Percentiles rank a stretch among this genome's conserved stretches.
Conservation (phyloP, 495 filamentous ascomycete genomes). For the Annulohypoxylon nitens region DNA sequence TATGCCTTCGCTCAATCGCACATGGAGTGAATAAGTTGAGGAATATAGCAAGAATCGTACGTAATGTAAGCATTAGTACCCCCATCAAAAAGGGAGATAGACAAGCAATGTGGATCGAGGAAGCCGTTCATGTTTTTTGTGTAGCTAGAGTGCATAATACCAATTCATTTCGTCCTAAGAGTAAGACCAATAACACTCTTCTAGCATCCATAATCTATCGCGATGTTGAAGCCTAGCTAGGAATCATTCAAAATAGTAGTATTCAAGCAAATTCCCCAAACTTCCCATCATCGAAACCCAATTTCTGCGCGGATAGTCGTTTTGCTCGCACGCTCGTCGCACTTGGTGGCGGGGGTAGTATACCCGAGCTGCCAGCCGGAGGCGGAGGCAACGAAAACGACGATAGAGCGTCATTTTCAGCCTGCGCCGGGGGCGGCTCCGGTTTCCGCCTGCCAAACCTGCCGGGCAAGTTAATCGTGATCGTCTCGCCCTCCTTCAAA, state of each 20-base stretch:
- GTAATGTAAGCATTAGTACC: constrained; percentile 1
- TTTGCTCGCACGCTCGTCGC: constrained; percentile 65
- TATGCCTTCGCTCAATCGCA: constrained; percentile 45
- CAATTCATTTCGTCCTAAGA: constrained; percentile 22
- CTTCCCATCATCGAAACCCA: constrained; percentile 75
- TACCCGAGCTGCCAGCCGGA: constrained; percentile 54
- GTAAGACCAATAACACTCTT: background rate
- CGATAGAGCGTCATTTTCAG: constrained; percentile 45
- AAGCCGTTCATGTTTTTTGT: constrained; percentile 22
- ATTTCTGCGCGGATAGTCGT: constrained; percentile 63
- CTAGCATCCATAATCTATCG: constrained; percentile 4
- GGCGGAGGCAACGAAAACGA: constrained; percentile 68
- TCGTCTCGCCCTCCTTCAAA: constrained; percentile 87
- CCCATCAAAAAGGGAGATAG: background rate
- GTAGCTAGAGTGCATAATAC: constrained; percentile 14
- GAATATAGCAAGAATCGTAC: background rate
- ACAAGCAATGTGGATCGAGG: constrained; percentile 7
- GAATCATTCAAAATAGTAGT: constrained; percentile 10
- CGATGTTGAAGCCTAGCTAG: background rate
- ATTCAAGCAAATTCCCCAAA: constrained; percentile 73
- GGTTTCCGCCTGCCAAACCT: constrained; percentile 60
- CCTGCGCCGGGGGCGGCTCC: constrained; percentile 38
- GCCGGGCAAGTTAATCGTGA: constrained; percentile 78
- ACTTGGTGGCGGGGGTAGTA: constrained; percentile 73
- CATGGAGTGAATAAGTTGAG: constrained; percentile 22